These are phyloP conservation scores for Penicillium brevicompactum DNA, from an alignment of 2,329 filamentous ascomycete genomes.

Conservation along the genomic window DNA sequence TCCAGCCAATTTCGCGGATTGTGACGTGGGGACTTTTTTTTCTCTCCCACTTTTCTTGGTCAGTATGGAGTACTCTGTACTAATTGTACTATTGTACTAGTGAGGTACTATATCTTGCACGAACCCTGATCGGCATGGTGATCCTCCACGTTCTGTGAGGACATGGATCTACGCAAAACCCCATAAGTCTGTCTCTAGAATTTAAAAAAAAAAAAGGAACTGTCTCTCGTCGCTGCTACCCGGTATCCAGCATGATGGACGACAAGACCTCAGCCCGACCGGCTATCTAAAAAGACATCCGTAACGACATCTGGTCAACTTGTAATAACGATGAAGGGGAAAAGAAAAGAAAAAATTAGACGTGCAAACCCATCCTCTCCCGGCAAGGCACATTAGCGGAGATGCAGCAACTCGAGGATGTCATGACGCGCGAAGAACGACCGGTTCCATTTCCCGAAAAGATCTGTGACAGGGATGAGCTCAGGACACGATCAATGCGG, in stretches of 20 bases:
- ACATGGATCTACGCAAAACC: not conserved
- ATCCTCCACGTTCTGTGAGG: slow-evolving; percentile 1
- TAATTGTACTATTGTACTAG: not conserved
- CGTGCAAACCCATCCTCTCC: too few species aligned
- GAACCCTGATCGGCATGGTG: slow-evolving; percentile 1
- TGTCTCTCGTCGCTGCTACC: too few species aligned
- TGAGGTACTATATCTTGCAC: not conserved
- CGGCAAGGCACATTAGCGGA: slow-evolving; percentile 24
- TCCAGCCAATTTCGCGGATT: not conserved
- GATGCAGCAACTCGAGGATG: slow-evolving; percentile 56
- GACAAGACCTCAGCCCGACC: too few species aligned
- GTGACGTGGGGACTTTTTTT: slow-evolving; percentile 17
- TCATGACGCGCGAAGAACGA: slow-evolving; percentile 77
- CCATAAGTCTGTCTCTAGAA: not conserved
- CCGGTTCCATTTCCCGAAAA: slow-evolving; percentile 76
- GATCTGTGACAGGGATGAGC: slow-evolving; percentile 53
- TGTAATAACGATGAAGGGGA: too few species aligned
- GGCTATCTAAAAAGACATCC: too few species aligned
- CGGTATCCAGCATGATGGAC: too few species aligned
- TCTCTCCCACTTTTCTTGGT: not conserved
- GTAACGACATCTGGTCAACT: too few species aligned
- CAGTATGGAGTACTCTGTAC: not conserved
- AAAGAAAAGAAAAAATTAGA: not conserved
- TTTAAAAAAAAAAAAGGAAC: too few species aligned
- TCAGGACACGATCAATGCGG: not conserved